Base-by-base conservation (phyloP, 257 asterid species). In the Hygrophila difformis region DNA sequence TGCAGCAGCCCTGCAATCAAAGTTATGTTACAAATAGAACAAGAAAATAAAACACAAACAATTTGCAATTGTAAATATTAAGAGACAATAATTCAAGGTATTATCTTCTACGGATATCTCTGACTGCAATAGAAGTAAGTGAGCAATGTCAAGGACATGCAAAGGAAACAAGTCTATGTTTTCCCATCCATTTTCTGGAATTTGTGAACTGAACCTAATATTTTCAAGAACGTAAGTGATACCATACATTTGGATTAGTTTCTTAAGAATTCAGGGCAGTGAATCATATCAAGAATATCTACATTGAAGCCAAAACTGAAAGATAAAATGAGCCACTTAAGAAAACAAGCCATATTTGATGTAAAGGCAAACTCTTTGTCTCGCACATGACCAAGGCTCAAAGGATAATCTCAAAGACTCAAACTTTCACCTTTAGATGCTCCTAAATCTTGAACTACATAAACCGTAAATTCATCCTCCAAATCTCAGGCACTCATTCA, bases 1-100 rank as follows among this genome's bases (percentile, higher is more conserved):
- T 31, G 93, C 94, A 57, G 96, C 93, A 44, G 69, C 67, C 76
- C 96, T 89, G 76, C 50, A 20, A 54, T 50, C 50, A 47, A 21
- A 44, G 24, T 49, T 20, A 49, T 14, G 39, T 56, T 20, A 70
- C 7, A 14, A 20, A 37, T 14, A 45, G 37, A 40, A 41, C 39
- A 14, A 61, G 21, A 31, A 19, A 35, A 20, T 39, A 12, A 41
- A 22, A 51, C n/a, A 39, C 53, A 49, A 43, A 48, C 13, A 53
- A 15, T 24, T 9, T 38, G 51, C 21, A 13, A 31, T 28, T 40
- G 42, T 45, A 6, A 53, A 18, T 35, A 26, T 28, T 22, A 33
- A 24, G 12, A 41, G 24, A 41, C 0, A 2, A 41, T 24, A 5
- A 33, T 24, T 5, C 12, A 33, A 33, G 3, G 12, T 26, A 39